These are phyloP conservation scores for Epichloe typhina DNA, from an alignment of 2,329 filamentous ascomycete species.

Conservation along the genomic window DNA sequence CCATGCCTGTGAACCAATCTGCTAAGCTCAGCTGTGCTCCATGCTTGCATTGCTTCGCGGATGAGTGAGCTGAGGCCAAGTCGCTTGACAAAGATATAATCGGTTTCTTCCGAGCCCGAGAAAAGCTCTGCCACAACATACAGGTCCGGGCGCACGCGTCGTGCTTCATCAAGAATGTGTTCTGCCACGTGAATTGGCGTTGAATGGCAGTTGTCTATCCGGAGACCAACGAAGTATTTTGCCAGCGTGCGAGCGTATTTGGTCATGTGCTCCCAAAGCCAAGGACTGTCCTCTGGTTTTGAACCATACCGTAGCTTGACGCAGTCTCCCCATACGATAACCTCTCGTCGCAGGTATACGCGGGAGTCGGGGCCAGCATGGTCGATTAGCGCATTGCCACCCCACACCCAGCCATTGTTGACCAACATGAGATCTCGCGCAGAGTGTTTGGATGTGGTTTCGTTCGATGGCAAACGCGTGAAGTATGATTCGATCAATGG, in stretches of 20 bases:
- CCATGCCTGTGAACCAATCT: slow-evolving; percentile 87
- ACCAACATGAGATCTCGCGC: slow-evolving; percentile 67
- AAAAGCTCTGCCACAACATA: slow-evolving; percentile 94
- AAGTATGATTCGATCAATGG: slow-evolving; percentile 93
- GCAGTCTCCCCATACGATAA: slow-evolving; percentile 97
- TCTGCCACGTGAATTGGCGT: slow-evolving; percentile 91
- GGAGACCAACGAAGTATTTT: slow-evolving; percentile 87
- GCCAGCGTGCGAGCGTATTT: slow-evolving; percentile 85
- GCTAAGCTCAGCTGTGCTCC: slow-evolving; percentile 88
- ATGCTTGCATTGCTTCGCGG: slow-evolving; percentile 95
- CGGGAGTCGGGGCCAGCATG: slow-evolving; percentile 81
- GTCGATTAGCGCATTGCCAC: slow-evolving; percentile 84
- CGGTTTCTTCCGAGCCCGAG: slow-evolving; percentile 87
- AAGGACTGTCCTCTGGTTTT: slow-evolving; percentile 73
- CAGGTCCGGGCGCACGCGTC: slow-evolving; percentile 71
- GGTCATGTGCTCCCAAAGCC: slow-evolving; percentile 91
- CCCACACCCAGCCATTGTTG: slow-evolving; percentile 99
- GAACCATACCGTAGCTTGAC: slow-evolving; percentile 89
- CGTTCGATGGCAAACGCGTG: slow-evolving; percentile 71
- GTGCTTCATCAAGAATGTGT: slow-evolving; percentile 88
- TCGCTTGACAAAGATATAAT: slow-evolving; percentile 89
- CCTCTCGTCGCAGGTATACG: slow-evolving; percentile 89
- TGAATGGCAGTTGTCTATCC: slow-evolving; percentile 96
- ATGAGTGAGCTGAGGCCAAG: slow-evolving; percentile 86
- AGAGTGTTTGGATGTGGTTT: slow-evolving; percentile 62